phyloP scores from a whole-genome alignment of 2,329 filamentous ascomycete species.

The Aspergillus vadensis region DNA sequence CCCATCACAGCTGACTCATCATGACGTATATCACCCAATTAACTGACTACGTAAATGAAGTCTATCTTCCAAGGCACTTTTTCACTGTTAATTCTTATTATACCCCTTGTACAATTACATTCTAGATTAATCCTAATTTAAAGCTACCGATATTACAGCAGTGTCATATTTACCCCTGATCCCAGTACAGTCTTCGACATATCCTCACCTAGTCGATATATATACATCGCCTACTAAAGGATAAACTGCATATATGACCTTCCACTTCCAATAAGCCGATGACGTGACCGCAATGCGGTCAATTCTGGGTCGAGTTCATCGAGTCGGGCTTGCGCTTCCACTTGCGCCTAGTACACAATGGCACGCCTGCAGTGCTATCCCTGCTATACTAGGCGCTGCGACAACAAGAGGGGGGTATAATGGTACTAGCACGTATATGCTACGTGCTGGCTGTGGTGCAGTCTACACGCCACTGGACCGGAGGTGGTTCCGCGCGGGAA shows the following conservation, averaged over 20 bases:
- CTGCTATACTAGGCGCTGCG: no score
- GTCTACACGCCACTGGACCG: not conserved
- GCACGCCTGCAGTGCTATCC: no score
- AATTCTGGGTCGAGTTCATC: not conserved
- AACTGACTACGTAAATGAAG: not conserved
- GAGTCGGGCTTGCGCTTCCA: not conserved
- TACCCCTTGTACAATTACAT: not conserved
- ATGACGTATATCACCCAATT: conserved; percentile 11
- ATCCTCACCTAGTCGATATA: no score
- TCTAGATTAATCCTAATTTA: not conserved
- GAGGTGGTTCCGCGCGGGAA: not conserved
- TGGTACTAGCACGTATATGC: no score
- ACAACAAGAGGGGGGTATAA: not conserved
- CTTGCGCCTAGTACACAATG: not conserved
- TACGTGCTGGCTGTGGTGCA: not conserved
- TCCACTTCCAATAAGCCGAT: not conserved
- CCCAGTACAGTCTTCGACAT: no score
- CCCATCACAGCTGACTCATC: conserved; percentile 11
- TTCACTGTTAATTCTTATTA: not conserved
- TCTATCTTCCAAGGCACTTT: not conserved
- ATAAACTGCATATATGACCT: not conserved
- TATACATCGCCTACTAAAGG: no score
- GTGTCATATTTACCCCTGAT: no score
- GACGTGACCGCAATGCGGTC: conserved; percentile 10
- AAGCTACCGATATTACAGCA: no score